These are phyloP conservation scores for Russula abietina DNA, from an alignment of 768 basidiomycete species.

Conservation along the genomic window DNA sequence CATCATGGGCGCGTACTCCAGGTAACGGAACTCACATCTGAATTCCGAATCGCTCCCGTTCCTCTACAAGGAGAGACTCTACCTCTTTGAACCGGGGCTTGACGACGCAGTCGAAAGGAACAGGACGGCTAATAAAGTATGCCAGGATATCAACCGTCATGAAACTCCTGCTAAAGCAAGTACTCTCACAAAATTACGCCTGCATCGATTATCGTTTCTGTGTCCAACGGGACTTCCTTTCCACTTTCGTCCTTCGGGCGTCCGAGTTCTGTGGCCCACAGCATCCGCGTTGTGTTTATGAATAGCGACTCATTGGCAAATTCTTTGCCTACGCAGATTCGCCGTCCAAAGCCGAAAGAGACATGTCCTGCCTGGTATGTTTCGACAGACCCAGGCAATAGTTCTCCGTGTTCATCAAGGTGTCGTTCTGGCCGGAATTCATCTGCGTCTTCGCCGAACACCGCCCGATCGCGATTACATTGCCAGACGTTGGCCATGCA, in stretches of 20 bases:
- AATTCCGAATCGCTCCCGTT: background rate
- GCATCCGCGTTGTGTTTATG: slow-evolving; percentile 20
- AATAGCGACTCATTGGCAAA: slow-evolving; percentile 23
- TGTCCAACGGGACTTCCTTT: slow-evolving; percentile 2
- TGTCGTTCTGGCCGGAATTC: slow-evolving; percentile 24
- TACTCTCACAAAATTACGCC: background rate
- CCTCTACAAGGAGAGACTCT: background rate
- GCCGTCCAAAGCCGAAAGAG: slow-evolving; percentile 21
- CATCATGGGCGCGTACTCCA: background rate
- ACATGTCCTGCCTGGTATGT: slow-evolving; percentile 11
- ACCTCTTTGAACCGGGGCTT: slow-evolving; percentile 24
- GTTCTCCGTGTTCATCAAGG: slow-evolving; percentile 2
- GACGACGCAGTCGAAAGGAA: slow-evolving; percentile 22
- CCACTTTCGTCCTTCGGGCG: slow-evolving; percentile 12
- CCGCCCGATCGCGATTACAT: background rate
- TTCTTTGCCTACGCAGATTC: slow-evolving; percentile 23
- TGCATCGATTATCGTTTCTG: background rate
- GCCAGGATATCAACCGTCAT: background rate
- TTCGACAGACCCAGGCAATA: background rate
- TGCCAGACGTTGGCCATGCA: slow-evolving; percentile 29
- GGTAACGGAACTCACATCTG: background rate
- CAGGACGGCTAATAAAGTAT: slow-evolving; percentile 16
- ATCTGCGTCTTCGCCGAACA: slow-evolving; percentile 20
- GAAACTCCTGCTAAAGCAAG: background rate
- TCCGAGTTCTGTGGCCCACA: slow-evolving; percentile 23